Evolutionary conservation across 1,139 yeast genomes (phyloP).

Genomic region (Martiniozyma asiatica): DNA sequence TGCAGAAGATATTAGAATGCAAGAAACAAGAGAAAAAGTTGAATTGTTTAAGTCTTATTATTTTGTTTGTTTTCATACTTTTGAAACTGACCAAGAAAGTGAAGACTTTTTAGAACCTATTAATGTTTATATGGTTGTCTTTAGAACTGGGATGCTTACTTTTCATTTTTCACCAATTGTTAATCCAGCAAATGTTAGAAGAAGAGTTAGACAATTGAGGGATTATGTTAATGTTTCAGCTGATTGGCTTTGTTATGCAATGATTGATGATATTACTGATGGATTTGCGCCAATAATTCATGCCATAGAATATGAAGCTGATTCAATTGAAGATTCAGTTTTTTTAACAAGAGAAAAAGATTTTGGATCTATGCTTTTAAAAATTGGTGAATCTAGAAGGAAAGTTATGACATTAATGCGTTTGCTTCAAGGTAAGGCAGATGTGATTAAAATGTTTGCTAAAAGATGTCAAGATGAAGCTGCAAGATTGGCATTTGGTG

Average conservation of each 20-base stretch:
- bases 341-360: slow-evolving; percentile 52
- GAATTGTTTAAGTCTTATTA: slow-evolving; percentile 65
- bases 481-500: slow-evolving; percentile 8
- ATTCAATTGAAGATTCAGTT: slow-evolving; percentile 80
- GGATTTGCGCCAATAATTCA: slow-evolving; percentile 86
- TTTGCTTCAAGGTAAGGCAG: slow-evolving; percentile 86
- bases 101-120: slow-evolving; percentile 81
- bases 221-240: slow-evolving; percentile 81
- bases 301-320: slow-evolving; percentile 81
- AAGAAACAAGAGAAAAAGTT: slow-evolving; percentile 77
- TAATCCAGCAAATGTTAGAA: slow-evolving; percentile 79
- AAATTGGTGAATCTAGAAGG: slow-evolving; percentile 81
- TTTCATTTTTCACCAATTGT: slow-evolving; percentile 77
- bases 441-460: slow-evolving; percentile 94
- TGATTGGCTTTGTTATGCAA: slow-evolving; percentile 90
- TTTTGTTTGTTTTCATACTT: slow-evolving; percentile 75
- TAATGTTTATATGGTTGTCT: slow-evolving; percentile 79
- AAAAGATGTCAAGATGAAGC: slow-evolving; percentile 80
- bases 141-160: slow-evolving; percentile 70
- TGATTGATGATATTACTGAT: slow-evolving; percentile 90
- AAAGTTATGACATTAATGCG: slow-evolving; percentile 90
- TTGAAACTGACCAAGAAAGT: slow-evolving; percentile 63
- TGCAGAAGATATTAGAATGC: slow-evolving; percentile 76
- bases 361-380: slow-evolving; percentile 59
- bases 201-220: slow-evolving; percentile 82